Conservation (phyloP, 257 asterid genomes). For the Avicennia marina region DNA sequence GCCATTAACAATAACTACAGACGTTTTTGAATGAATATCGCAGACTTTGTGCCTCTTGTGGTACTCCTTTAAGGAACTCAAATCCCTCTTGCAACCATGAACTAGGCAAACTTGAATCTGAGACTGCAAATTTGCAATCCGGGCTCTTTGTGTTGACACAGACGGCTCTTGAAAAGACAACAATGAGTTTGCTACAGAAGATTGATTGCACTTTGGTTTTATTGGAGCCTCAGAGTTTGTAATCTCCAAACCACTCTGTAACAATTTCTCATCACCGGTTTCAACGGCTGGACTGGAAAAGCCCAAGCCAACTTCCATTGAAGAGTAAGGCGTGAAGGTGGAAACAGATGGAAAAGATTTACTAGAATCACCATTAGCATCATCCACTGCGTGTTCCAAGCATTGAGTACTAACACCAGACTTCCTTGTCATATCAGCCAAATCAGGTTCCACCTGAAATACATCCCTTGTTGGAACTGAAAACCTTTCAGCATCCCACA, state of each 20-base stretch:
- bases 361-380: too few species aligned
- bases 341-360: not conserved
- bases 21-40: conserved; percentile 57
- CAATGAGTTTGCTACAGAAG: conserved; percentile 14
- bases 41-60: conserved; percentile 76
- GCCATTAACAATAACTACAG: conserved; percentile 58
- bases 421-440: conserved; percentile 5
- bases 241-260: too few species aligned
- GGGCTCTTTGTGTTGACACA: conserved; percentile 31
- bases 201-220: conserved; percentile 15
- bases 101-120: conserved; percentile 56
- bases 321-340: not conserved
- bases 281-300: not conserved
- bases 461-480: not conserved
- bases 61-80: conserved; percentile 63
- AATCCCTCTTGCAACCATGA: conserved; percentile 58
- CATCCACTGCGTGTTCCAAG: conserved; percentile 6
- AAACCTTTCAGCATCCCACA: conserved; percentile 16
- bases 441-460: conserved; percentile 11
- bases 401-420: conserved; percentile 6
- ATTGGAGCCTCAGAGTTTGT: too few species aligned
- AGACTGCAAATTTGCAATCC: conserved; percentile 24
- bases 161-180: conserved; percentile 26
- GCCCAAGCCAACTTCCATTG: conserved; percentile 15
- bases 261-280: conserved; percentile 11